Evolutionary conservation across 2,329 filamentous ascomycete genomes (phyloP), one percentile per base, ranked within the genome.

Genomic region (Stemphylium lycopersici): DNA sequence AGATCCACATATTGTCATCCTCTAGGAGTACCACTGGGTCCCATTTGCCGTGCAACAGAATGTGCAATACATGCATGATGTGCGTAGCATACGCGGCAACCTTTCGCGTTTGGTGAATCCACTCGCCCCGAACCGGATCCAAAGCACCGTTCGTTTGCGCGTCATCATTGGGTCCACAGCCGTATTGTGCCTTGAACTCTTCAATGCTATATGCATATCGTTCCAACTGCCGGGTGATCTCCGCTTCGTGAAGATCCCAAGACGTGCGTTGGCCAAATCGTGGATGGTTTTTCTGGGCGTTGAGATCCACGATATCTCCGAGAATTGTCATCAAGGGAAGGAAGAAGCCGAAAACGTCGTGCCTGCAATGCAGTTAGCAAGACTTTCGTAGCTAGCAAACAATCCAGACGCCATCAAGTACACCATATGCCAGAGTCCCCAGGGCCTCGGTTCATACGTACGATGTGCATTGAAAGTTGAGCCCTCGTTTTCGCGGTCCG

Each of bases 1-100:
- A 95, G 60, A 96, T 96, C 92, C 93, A 96, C 44, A 95, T 83
- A 70, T 96, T 92, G 67, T 93, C 90, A 74, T 96, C 91, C 68
- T 96, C 92, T 3, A 96, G 83, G 12, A 96, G 83, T 49, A 90
- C 90, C 66, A 96, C 91, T 0, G 93, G 93, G 71, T 96, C 93
- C 93, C 93, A 97, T 76, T 96, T 96, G 4, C 91, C 91, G 18
- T 91, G 88, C 16, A 96, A 82, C 3, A 96, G 82, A 39, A 96
- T 95, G 73, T 97, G 91, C 34, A 96, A 80, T 10, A 96, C 93
- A 69, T 96, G 91, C 90, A 96, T 95, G 38, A 96, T 90, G 65
- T 97, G 91, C 0, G 90, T 96, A 44, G 90, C 90, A 70, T 97
- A 97, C 0, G 92, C 91, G 42, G 92, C 84, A 26, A 96, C 90